Conservation (phyloP, 495 filamentous ascomycete species). For the Cudoniella acicularis region DNA sequence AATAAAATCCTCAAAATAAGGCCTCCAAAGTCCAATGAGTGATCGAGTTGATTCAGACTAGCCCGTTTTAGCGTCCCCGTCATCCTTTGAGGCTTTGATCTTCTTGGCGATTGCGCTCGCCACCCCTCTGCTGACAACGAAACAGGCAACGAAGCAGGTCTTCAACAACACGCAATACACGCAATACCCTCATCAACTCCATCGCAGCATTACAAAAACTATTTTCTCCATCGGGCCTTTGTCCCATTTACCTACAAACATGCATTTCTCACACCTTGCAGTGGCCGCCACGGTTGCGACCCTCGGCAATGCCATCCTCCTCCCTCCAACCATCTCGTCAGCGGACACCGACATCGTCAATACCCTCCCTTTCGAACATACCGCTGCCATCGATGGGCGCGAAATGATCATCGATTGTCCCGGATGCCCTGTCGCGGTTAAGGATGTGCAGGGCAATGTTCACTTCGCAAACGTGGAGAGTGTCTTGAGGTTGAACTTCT, state of each 20-base stretch:
- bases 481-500: slow-evolving; percentile 21
- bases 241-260: slow-evolving; percentile 4
- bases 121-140: not conserved
- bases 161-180: not conserved
- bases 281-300: slow-evolving; percentile 1
- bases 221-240: not conserved
- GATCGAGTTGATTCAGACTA: not conserved
- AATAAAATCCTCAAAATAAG: not conserved
- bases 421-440: slow-evolving; percentile 20
- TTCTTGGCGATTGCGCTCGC: not conserved
- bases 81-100: not conserved
- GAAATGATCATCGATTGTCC: slow-evolving; percentile 20
- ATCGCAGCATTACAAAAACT: not conserved
- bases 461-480: slow-evolving; percentile 15
- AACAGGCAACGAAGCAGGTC: slow-evolving; percentile 13
- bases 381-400: slow-evolving; percentile 3
- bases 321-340: slow-evolving; percentile 19
- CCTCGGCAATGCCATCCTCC: slow-evolving; percentile 17
- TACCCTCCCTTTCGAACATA: slow-evolving; percentile 20
- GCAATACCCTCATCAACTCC: not conserved
- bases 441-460: slow-evolving; percentile 11
- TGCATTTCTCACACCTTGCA: slow-evolving; percentile 20
- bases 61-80: not conserved
- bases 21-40: not conserved
- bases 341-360: slow-evolving; percentile 19